Evolutionary conservation across 345 rosid genomes (phyloP).

Genomic region (Pistacia integerrima): DNA sequence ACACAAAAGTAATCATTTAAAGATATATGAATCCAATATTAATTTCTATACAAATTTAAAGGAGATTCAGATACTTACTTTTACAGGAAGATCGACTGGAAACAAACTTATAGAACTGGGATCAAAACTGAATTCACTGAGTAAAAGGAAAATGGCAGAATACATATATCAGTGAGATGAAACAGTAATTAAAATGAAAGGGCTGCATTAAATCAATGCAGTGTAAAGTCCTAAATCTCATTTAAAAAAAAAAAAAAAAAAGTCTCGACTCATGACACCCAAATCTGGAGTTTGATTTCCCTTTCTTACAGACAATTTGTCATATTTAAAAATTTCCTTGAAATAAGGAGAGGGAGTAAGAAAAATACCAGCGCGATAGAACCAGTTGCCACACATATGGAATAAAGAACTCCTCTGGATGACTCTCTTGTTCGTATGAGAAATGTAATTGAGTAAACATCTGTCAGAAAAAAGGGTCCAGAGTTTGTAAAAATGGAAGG

Average conservation of each 20-base stretch:
- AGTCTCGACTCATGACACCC: neutral
- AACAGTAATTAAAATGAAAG: conserved; percentile 7
- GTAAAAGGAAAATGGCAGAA: conserved; percentile 4
- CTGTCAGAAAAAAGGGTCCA: conserved; percentile 38
- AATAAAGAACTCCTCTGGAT: conserved; percentile 94
- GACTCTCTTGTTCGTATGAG: conserved; percentile 98
- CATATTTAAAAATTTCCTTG: neutral
- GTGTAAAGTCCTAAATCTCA: neutral
- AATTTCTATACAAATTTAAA: neutral
- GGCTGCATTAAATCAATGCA: neutral
- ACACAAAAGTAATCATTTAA: neutral
- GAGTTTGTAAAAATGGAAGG: neutral
- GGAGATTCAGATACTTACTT: conserved; percentile 49
- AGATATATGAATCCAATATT: neutral
- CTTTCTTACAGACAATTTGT: neutral
- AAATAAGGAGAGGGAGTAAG: conserved; percentile 7
- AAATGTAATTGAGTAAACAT: conserved; percentile 94
- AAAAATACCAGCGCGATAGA: conserved; percentile 61
- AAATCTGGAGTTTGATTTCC: neutral
- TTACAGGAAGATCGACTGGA: conserved; percentile 52
- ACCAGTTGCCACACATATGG: conserved; percentile 93
- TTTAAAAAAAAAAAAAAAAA: neutral
- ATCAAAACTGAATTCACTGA: conserved; percentile 75
- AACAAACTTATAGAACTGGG: conserved; percentile 74
- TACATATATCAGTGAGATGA: conserved; percentile 11